Percentiles rank a stretch among this genome's conserved stretches.
Conservation (phyloP, 345 rosid species). For the Tarenaya hassleriana region DNA sequence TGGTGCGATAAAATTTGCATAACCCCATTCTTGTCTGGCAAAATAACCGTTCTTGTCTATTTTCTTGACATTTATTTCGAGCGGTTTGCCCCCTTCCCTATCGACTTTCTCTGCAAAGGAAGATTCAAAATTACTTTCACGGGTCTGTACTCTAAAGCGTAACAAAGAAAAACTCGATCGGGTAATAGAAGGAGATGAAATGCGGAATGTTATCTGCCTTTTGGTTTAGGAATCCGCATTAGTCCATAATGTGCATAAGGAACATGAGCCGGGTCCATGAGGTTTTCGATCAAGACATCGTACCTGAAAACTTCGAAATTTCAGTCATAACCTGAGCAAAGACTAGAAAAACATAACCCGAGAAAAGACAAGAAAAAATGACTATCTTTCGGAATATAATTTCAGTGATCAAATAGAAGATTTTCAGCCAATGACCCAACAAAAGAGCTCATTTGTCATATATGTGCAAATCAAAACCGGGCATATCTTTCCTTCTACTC, state of each 20-base stretch:
- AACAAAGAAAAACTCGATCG: background rate
- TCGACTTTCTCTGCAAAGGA: slow-evolving; percentile 53
- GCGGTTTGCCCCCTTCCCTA: slow-evolving; percentile 87
- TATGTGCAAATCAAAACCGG: too few relatives aligned
- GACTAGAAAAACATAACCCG: too few relatives aligned
- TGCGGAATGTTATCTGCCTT: slow-evolving; percentile 29
- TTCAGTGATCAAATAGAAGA: too few relatives aligned
- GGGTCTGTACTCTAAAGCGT: too few relatives aligned
- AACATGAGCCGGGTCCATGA: slow-evolving; percentile 94
- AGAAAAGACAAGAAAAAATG: too few relatives aligned
- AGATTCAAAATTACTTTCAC: slow-evolving; percentile 5
- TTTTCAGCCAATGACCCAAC: too few relatives aligned
- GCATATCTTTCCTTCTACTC: too few relatives aligned
- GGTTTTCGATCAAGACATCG: slow-evolving; percentile 73
- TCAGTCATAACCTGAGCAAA: too few relatives aligned
- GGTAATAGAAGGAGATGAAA: background rate
- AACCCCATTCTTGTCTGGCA: slow-evolving; percentile 60
- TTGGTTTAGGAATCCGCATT: slow-evolving; percentile 38
- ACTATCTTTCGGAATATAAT: too few relatives aligned
- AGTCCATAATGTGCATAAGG: slow-evolving; percentile 86
- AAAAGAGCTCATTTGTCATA: too few relatives aligned
- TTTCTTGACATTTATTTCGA: slow-evolving; percentile 47
- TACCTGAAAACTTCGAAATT: slow-evolving; percentile 43
- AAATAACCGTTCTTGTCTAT: slow-evolving; percentile 43
- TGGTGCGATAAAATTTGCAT: slow-evolving; percentile 56